Base-by-base conservation (phyloP, 1,284 basidiomycete genomes). In the Malassezia yamatoensis region DNA sequence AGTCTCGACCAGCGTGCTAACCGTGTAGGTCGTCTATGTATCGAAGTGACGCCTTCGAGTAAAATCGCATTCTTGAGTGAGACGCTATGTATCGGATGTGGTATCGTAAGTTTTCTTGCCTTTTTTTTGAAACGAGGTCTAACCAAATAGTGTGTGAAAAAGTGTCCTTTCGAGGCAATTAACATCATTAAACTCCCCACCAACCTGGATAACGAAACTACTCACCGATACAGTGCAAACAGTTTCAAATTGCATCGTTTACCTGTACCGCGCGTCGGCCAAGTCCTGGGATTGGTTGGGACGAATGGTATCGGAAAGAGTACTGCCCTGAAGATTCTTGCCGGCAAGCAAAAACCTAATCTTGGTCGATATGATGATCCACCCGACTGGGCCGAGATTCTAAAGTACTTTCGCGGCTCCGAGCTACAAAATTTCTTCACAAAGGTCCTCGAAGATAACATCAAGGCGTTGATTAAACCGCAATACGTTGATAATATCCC, bases 401-500 rank as follows among this genome's bases (percentile, higher is more conserved):
- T 74, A 58, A 70, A 67, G 54, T 70, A 73, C 60, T 74, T 74
- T 63, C 67, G 72, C 48, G 72, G 72, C 39, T 71, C 68, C 35
- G 72, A 74, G 62, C 58, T 74, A 43, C 72, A 74, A 48, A 74
- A 74, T 62, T 73, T 71, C 54, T 74, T 74, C 61, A 72, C 69
- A 47, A 74, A 74, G 58, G 72, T 74, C 46, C 63, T 74, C 8
- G 72, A 74, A 56, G 72, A 74, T 63, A 70, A 74, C 62, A 70
- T 74, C 61, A 74, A 74, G 63, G 72, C 72, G 20, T 64, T 74
- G 21, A 73, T 74, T 62, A 74, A 74, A 62, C 72, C 72, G 13
- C 72, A 74, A 60, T 74, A 74, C 49, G 72, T 74, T 39, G 72
- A 74, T 59, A 71, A 74, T 62, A 70, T 74, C 43, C 70, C 72